phyloP scores from a whole-genome alignment of 331 rosid species.

The Rosa hybrid region DNA sequence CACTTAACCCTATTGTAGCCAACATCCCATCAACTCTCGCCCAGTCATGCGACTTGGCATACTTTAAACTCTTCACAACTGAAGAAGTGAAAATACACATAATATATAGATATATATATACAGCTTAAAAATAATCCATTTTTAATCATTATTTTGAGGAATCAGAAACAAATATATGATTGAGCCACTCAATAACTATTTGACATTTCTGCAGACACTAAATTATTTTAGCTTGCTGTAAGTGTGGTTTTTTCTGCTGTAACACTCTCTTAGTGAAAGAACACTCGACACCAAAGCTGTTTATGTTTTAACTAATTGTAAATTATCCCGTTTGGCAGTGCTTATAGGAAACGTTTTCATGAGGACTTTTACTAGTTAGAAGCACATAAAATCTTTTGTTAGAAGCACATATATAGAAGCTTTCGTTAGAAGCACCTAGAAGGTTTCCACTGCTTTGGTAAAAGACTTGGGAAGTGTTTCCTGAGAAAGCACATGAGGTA shows the following conservation, averaged over 20 bases:
- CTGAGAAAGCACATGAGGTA: not conserved
- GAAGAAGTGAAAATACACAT: not conserved
- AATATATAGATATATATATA: too few species aligned
- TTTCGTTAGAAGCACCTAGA: not conserved
- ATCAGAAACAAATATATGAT: not conserved
- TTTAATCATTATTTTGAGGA: too few species aligned
- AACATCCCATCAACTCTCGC: constrained; percentile 16
- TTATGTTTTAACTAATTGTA: not conserved
- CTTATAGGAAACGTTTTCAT: too few species aligned
- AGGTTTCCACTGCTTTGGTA: not conserved
- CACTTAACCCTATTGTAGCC: constrained; percentile 16
- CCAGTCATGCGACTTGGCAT: constrained; percentile 19
- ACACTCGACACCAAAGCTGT: not conserved
- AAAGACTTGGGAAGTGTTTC: not conserved
- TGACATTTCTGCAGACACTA: not conserved
- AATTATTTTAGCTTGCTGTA: not conserved
- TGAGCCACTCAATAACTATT: not conserved
- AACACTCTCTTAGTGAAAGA: not conserved
- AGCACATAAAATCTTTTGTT: not conserved
- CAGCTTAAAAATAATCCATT: too few species aligned
- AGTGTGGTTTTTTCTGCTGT: not conserved
- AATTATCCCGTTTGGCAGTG: too few species aligned
- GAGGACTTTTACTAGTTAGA: too few species aligned
- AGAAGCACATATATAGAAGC: too few species aligned
- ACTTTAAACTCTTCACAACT: constrained; percentile 8